These are phyloP conservation scores for Stenocarpella maydis DNA, from an alignment of 2,329 filamentous ascomycete genomes.

Conservation along the genomic window DNA sequence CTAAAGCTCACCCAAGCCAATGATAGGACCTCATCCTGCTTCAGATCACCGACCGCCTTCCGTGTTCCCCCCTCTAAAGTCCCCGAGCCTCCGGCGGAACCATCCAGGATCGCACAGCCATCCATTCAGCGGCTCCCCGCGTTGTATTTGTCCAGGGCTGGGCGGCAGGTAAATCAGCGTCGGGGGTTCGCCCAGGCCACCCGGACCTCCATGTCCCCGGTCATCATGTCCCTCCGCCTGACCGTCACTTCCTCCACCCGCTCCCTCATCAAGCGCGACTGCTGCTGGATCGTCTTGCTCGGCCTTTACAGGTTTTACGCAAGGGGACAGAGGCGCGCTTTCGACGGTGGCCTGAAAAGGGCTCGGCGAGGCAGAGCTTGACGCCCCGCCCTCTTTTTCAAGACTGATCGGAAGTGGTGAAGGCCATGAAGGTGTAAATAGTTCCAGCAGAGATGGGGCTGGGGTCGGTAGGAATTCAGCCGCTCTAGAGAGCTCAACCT, in stretches of 20 bases:
- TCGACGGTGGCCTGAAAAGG: constrained; percentile 9
- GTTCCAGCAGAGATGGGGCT: neutral
- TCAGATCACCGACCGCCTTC: neutral
- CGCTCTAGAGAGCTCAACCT: neutral
- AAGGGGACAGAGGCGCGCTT: neutral
- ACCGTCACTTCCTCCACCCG: too few species aligned
- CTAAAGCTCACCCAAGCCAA: neutral
- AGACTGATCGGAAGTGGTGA: neutral
- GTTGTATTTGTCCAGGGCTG: neutral
- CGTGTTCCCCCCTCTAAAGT: neutral
- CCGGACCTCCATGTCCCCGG: neutral
- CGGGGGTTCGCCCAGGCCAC: neutral
- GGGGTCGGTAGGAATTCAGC: neutral
- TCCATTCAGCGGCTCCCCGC: neutral
- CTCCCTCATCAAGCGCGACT: too few species aligned
- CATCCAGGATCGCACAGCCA: constrained; percentile 9
- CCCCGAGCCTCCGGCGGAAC: neutral
- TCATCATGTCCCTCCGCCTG: neutral
- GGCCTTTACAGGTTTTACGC: neutral
- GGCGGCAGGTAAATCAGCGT: neutral
- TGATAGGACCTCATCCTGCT: neutral
- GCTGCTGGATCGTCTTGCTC: neutral
- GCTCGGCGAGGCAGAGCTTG: neutral
- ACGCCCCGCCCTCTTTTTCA: neutral
- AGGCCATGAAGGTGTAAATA: neutral